phyloP scores from a whole-genome alignment of 2,329 filamentous ascomycete genomes.

The Exophiala bonariae region DNA sequence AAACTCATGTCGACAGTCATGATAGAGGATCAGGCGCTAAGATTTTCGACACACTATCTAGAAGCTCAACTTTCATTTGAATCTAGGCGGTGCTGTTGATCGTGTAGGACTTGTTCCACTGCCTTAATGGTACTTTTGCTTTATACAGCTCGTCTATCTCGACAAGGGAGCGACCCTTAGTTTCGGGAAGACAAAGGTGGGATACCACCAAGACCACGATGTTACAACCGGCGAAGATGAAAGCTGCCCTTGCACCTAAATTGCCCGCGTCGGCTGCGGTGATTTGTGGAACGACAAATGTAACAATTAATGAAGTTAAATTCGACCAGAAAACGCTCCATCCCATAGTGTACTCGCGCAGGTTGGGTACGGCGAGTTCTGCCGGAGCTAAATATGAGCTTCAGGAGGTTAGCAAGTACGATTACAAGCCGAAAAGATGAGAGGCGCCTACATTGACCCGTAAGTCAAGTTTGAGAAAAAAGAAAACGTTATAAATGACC shows the following conservation, averaged over 20 bases:
- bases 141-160: constrained; percentile 38
- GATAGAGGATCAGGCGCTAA: no score
- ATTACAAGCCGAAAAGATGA: no score
- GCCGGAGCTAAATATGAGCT: constrained; percentile 35
- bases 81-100: no score
- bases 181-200: constrained; percentile 30
- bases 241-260: constrained; percentile 31
- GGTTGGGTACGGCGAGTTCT: constrained; percentile 42
- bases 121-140: constrained; percentile 22
- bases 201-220: constrained; percentile 22
- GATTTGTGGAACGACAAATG: constrained; percentile 41
- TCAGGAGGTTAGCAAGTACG: no score
- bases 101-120: no score
- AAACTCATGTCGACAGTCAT: no score
- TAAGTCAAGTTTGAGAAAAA: no score
- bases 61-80: no score
- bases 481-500: no score
- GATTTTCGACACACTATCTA: no score
- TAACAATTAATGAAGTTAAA: constrained; percentile 38
- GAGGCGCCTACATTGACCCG: no score
- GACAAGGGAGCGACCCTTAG: constrained; percentile 26
- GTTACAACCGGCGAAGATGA: constrained; percentile 30
- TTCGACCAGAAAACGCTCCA: constrained; percentile 40
- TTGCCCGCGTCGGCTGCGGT: constrained; percentile 25
- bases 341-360: constrained; percentile 46